phyloP scores from a whole-genome alignment of 305 asterid genomes.

The Coffea humblotiana region DNA sequence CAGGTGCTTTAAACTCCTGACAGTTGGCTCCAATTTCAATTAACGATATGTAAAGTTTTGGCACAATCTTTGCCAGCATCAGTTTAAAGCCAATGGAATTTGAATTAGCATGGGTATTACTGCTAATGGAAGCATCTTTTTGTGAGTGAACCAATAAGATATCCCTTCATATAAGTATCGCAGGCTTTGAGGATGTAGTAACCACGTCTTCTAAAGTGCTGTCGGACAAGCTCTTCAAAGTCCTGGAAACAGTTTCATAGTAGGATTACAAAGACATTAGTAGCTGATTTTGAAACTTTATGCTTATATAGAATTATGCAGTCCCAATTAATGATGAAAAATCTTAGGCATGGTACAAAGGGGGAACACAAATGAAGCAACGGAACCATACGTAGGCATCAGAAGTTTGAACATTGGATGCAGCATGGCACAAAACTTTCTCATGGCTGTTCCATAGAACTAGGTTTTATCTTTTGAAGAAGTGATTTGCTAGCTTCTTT shows the following conservation, averaged over 20 bases:
- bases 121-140: slow-evolving; percentile 55
- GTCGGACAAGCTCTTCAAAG: slow-evolving; percentile 63
- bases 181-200: slow-evolving; percentile 83
- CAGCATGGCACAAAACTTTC: neutral
- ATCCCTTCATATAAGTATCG: slow-evolving; percentile 85
- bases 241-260: slow-evolving; percentile 47
- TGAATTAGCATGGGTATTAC: slow-evolving; percentile 39
- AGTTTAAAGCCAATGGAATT: slow-evolving; percentile 92
- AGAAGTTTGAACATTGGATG: neutral
- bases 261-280: slow-evolving; percentile 13
- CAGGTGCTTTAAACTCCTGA: slow-evolving; percentile 61
- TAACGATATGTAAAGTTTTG: slow-evolving; percentile 61
- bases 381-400: neutral
- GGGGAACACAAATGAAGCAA: neutral
- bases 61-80: slow-evolving; percentile 78
- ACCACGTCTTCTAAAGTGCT: slow-evolving; percentile 81
- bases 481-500: neutral
- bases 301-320: neutral
- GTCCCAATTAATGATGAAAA: neutral
- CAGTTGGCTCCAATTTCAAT: slow-evolving; percentile 72
- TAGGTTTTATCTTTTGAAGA: neutral
- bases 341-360: neutral
- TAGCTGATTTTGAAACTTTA: neutral
- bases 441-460: neutral
- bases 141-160: slow-evolving; percentile 74